Conservation (phyloP, 2,329 filamentous ascomycete genomes). For the Helminthosporium solani region DNA sequence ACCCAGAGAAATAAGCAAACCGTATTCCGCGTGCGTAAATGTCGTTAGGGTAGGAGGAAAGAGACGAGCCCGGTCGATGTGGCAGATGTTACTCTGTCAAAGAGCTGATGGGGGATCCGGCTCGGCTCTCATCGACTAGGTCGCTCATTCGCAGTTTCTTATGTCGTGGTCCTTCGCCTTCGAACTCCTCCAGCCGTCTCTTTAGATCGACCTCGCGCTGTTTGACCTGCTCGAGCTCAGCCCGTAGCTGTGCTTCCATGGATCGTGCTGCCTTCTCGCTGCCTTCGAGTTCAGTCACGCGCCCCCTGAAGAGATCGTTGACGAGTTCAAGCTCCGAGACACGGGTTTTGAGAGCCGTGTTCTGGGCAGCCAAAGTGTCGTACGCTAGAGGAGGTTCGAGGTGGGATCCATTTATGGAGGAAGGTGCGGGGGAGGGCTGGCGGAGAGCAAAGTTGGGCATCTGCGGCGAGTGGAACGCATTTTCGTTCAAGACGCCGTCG, state of each 20-base stretch:
- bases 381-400: slow-evolving; percentile 73
- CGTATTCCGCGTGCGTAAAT: slow-evolving; percentile 14
- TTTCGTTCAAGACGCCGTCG: slow-evolving; percentile 69
- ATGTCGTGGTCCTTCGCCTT: slow-evolving; percentile 50
- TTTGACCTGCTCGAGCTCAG: slow-evolving; percentile 71
- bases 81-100: slow-evolving; percentile 28
- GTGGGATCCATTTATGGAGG: slow-evolving; percentile 61
- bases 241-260: slow-evolving; percentile 56
- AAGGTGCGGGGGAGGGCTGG: slow-evolving; percentile 58
- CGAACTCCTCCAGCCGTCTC: slow-evolving; percentile 70
- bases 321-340: slow-evolving; percentile 96
- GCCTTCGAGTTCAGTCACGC: slow-evolving; percentile 72
- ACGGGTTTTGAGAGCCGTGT: slow-evolving; percentile 87
- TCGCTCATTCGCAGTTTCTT: slow-evolving; percentile 61
- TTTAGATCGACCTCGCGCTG: slow-evolving; percentile 79
- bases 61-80: slow-evolving; percentile 4
- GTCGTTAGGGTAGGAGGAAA: slow-evolving; percentile 15
- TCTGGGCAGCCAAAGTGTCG: slow-evolving; percentile 76
- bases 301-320: slow-evolving; percentile 68
- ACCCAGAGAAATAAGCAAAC: slow-evolving; percentile 10
- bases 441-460: slow-evolving; percentile 46
- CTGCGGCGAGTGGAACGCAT: slow-evolving; percentile 63
- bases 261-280: slow-evolving; percentile 67
- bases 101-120: slow-evolving; percentile 35
- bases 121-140: slow-evolving; percentile 49